Percentiles rank a stretch among this genome's conserved stretches.
Evolutionary conservation across 2,329 filamentous ascomycete species (phyloP).

Genomic region (Trichoderma koningiopsis): DNA sequence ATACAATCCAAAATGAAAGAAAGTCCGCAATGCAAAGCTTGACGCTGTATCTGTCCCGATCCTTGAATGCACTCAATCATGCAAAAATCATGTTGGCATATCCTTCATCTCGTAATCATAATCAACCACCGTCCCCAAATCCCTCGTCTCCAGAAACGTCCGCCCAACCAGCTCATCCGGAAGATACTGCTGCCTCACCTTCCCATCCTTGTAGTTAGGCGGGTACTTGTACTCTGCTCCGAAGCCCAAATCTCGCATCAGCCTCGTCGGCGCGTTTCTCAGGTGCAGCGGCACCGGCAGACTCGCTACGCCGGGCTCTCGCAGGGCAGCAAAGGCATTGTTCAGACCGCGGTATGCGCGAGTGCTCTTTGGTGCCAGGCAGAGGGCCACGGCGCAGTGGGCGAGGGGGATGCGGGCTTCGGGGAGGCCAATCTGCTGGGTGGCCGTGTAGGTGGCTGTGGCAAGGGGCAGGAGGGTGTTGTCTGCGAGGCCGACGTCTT

Average conservation of each 20-base stretch:
- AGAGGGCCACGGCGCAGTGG: constrained; percentile 80
- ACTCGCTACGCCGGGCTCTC: constrained; percentile 79
- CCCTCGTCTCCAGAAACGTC: constrained; percentile 74
- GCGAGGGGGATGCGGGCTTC: constrained; percentile 92
- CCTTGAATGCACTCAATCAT: background rate
- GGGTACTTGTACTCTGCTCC: constrained; percentile 96
- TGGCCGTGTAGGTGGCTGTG: constrained; percentile 81
- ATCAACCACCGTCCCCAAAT: constrained; percentile 80
- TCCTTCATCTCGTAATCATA: constrained; percentile 57
- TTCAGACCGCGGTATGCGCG: constrained; percentile 80
- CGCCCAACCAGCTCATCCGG: constrained; percentile 72
- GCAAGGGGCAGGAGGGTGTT: constrained; percentile 81
- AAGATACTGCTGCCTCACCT: constrained; percentile 86
- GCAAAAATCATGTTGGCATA: constrained; percentile 13
- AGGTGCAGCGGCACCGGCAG: constrained; percentile 85
- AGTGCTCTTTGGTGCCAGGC: constrained; percentile 82
- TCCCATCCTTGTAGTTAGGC: constrained; percentile 81
- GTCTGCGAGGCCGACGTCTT: constrained; percentile 91
- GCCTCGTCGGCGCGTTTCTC: constrained; percentile 83
- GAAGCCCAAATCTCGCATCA: constrained; percentile 93
- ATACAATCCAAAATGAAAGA: background rate
- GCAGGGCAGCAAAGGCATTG: constrained; percentile 75
- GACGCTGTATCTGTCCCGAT: background rate
- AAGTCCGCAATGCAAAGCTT: background rate
- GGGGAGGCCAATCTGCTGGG: constrained; percentile 92